These are phyloP conservation scores for Epichloe hybrida DNA, from an alignment of 2,329 filamentous ascomycete species.

Conservation along the genomic window DNA sequence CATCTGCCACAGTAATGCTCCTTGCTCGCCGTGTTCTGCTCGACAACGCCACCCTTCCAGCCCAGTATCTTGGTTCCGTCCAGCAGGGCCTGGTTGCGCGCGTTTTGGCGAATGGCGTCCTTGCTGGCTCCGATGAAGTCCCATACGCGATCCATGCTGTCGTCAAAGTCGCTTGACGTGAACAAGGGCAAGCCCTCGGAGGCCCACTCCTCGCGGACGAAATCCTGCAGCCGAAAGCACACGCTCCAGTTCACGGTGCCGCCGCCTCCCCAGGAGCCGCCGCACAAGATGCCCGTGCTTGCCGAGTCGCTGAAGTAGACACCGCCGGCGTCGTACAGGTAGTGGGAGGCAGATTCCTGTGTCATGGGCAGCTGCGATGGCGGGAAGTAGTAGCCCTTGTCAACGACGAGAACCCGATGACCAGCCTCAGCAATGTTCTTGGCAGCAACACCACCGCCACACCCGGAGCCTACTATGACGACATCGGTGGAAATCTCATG, in stretches of 20 bases:
- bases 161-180: conserved; percentile 58
- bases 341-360: conserved; percentile 41
- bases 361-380: conserved; percentile 63
- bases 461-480: conserved; percentile 76
- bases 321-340: conserved; percentile 59
- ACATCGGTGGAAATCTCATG: conserved; percentile 65
- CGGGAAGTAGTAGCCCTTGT: conserved; percentile 68
- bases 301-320: conserved; percentile 40
- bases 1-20: conserved; percentile 64
- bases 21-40: conserved; percentile 64
- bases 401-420: conserved; percentile 63
- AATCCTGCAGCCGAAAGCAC: conserved; percentile 52
- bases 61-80: conserved; percentile 64
- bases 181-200: conserved; percentile 58
- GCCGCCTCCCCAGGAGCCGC: conserved; percentile 70
- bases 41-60: conserved; percentile 53
- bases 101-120: conserved; percentile 56
- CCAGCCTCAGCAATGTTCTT: conserved; percentile 70
- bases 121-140: conserved; percentile 62
- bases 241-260: conserved; percentile 80
- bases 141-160: conserved; percentile 68
- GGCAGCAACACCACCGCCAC: conserved; percentile 69
- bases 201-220: conserved; percentile 73
- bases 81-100: conserved; percentile 56
- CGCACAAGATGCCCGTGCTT: conserved; percentile 49